Conservation (phyloP, 495 filamentous ascomycete genomes). For the Trichocladium uniseriatum region DNA sequence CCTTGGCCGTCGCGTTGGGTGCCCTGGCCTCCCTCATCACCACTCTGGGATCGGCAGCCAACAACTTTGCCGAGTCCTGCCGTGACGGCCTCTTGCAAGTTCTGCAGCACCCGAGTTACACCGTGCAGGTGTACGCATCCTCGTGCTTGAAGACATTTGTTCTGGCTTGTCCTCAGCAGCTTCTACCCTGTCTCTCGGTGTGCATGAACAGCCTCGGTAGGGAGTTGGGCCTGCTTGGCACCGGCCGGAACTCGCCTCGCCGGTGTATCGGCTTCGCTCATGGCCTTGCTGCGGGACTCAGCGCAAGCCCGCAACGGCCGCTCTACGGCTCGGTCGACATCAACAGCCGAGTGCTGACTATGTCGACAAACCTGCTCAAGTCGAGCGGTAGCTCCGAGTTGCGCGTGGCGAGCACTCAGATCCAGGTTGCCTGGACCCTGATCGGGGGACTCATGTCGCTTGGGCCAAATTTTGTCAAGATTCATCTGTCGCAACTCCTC, state of each 20-base stretch:
- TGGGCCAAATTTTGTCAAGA: conserved; percentile 97
- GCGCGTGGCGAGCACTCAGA: conserved; percentile 83
- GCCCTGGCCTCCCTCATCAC: conserved; percentile 70
- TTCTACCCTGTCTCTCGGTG: conserved; percentile 83
- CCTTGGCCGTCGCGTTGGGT: conserved; percentile 67
- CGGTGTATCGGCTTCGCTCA: conserved; percentile 89
- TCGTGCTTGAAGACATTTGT: conserved; percentile 80
- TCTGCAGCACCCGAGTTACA: conserved; percentile 89
- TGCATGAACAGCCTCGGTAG: conserved; percentile 93
- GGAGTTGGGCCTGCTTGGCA: conserved; percentile 68
- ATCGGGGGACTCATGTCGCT: conserved; percentile 95
- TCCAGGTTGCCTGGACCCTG: conserved; percentile 96
- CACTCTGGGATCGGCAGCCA: conserved; percentile 73
- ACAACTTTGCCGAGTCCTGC: conserved; percentile 64
- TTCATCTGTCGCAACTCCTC: conserved; percentile 88
- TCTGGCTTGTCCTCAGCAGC: conserved; percentile 80
- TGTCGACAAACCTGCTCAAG: conserved; percentile 87
- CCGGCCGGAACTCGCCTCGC: conserved; percentile 68
- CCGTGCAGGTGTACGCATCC: conserved; percentile 82
- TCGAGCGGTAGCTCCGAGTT: conserved; percentile 86
- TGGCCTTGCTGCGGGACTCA: conserved; percentile 83
- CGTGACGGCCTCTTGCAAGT: conserved; percentile 86
- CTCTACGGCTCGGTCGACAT: conserved; percentile 93
- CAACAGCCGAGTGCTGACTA: conserved; percentile 80
- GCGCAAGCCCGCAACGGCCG: conserved; percentile 77